A percentile compares a stretch with the other conserved stretches of the same genome.
Evolutionary conservation across 2,329 filamentous ascomycete species (phyloP).

Genomic region (Rhytidhysteron rufulum): DNA sequence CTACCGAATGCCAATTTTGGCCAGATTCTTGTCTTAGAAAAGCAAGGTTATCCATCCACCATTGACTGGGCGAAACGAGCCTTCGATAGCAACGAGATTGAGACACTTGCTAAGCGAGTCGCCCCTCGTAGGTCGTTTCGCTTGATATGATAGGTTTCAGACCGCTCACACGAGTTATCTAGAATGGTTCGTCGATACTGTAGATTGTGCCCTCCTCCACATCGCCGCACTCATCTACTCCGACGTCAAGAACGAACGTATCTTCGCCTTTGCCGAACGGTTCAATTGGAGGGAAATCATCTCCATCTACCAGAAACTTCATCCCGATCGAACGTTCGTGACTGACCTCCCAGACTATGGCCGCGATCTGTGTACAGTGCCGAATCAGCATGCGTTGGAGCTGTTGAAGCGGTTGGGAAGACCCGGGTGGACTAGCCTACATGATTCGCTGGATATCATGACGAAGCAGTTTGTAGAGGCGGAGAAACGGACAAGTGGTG

Average conservation of each 20-base stretch:
- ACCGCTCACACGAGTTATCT: slow-evolving; percentile 6
- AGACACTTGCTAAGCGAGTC: slow-evolving; percentile 44
- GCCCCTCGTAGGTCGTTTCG: slow-evolving; percentile 10
- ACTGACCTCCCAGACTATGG: slow-evolving; percentile 15
- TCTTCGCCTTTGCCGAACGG: slow-evolving; percentile 51
- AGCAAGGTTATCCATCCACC: slow-evolving; percentile 29
- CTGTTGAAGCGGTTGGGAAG: slow-evolving; percentile 24
- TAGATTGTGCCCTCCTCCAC: slow-evolving; percentile 46
- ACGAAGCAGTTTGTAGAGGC: neutral
- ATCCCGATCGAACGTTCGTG: slow-evolving; percentile 37
- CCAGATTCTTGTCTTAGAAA: slow-evolving; percentile 28
- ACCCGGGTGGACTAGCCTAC: slow-evolving; percentile 22
- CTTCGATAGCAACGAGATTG: slow-evolving; percentile 31
- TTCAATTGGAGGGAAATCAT: slow-evolving; percentile 47
- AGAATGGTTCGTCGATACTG: slow-evolving; percentile 22
- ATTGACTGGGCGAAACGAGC: slow-evolving; percentile 20
- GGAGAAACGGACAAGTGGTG: neutral
- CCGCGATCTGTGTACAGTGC: slow-evolving; percentile 15
- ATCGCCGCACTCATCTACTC: slow-evolving; percentile 49
- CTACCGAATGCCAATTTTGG: slow-evolving; percentile 36
- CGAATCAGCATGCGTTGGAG: slow-evolving; percentile 20
- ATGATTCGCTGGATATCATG: slow-evolving; percentile 19
- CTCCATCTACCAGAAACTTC: slow-evolving; percentile 31
- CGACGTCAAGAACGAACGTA: slow-evolving; percentile 45
- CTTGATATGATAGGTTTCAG: neutral